Evolutionary conservation across 805 yeast species (phyloP).

Genomic region (Torulaspora quercuum): DNA sequence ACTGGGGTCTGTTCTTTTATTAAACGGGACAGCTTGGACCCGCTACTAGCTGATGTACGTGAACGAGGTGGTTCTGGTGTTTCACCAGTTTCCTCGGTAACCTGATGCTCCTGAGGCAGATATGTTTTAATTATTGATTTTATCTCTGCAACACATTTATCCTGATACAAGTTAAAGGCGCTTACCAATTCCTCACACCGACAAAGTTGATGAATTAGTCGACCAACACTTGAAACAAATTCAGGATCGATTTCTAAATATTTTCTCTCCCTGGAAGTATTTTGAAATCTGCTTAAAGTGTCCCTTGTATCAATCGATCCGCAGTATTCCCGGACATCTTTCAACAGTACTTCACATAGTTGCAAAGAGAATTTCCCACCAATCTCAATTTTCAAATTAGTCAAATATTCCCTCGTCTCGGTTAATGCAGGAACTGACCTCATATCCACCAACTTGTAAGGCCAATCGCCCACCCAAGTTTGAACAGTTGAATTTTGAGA

Average conservation of each 20-base stretch:
- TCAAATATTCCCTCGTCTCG: constrained; percentile 49
- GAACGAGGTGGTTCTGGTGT: constrained; percentile 12
- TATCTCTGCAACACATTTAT: constrained; percentile 62
- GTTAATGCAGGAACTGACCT: constrained; percentile 34
- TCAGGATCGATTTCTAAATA: constrained; percentile 41
- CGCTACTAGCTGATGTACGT: constrained; percentile 34
- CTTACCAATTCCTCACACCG: constrained; percentile 58
- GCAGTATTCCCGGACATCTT: constrained; percentile 60
- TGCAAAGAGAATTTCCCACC: constrained; percentile 63
- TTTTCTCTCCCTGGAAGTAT: constrained; percentile 34
- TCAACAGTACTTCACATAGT: constrained; percentile 52
- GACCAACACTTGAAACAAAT: constrained; percentile 44
- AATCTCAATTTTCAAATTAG: constrained; percentile 56
- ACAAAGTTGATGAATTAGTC: constrained; percentile 52
- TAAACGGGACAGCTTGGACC: constrained; percentile 42
- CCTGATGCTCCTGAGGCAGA: constrained; percentile 49
- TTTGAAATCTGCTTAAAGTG: constrained; percentile 47
- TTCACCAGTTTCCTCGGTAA: constrained; percentile 15
- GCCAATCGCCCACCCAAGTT: constrained; percentile 42
- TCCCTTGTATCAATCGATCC: constrained; percentile 45
- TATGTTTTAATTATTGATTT: constrained; percentile 65
- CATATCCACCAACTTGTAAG: constrained; percentile 35
- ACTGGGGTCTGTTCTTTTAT: constrained; percentile 65
- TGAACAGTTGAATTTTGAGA: constrained; percentile 30
- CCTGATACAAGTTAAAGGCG: constrained; percentile 66